A percentile compares a stretch with the other conserved stretches of the same genome.
These are phyloP conservation scores for Rubus idaeus DNA, from an alignment of 306 rosid species.

Conservation along the genomic window DNA sequence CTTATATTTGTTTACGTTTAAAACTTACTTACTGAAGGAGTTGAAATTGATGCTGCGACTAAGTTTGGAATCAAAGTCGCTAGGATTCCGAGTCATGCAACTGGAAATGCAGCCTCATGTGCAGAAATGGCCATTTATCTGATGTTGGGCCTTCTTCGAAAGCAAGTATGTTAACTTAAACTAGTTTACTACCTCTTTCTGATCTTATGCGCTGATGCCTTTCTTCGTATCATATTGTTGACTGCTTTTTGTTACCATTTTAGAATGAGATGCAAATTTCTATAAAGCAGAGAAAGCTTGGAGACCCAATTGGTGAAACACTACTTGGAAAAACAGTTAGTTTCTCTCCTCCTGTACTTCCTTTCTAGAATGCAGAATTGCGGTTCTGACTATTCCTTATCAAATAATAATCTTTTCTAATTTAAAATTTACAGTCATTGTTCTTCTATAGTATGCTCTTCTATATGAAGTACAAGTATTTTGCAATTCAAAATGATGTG, in stretches of 20 bases:
- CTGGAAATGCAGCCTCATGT: conserved; percentile 87
- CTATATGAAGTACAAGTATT: not conserved
- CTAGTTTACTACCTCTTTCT: not conserved
- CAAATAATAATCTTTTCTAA: not conserved
- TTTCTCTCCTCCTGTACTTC: conserved; percentile 15
- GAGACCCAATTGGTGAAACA: conserved; percentile 74
- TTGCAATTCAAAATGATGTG: not conserved
- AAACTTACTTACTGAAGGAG: conserved; percentile 49
- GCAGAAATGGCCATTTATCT: conserved; percentile 94
- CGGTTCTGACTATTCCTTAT: not conserved
- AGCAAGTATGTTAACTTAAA: conserved; percentile 58
- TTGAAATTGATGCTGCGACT: conserved; percentile 88
- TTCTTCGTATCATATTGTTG: not conserved
- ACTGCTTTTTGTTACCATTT: conserved; percentile 3
- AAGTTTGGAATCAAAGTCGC: conserved; percentile 85
- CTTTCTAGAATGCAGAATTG: not conserved
- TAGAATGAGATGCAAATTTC: conserved; percentile 77
- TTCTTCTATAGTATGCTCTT: not conserved
- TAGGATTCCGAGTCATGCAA: conserved; percentile 61
- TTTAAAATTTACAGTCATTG: not conserved
- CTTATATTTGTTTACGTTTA: conserved; percentile 5
- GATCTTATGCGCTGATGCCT: no score
- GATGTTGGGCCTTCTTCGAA: conserved; percentile 79
- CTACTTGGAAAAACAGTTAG: conserved; percentile 85
- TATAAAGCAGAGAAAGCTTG: conserved; percentile 64